These are phyloP conservation scores for Sodiomyces alkalinus DNA, from an alignment of 2,329 filamentous ascomycete genomes.

Conservation along the genomic window DNA sequence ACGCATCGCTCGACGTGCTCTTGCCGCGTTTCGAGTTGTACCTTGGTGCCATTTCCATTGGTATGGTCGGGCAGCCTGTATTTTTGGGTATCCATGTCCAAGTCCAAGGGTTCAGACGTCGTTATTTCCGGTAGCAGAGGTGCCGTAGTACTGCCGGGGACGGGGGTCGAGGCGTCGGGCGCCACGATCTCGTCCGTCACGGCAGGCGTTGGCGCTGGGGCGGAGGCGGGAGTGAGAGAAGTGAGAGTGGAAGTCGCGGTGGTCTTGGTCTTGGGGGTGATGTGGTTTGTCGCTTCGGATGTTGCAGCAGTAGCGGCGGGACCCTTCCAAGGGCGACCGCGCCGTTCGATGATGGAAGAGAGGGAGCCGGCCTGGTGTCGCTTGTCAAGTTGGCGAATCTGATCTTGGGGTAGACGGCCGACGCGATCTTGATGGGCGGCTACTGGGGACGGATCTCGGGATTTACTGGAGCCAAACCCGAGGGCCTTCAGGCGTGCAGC, in stretches of 20 bases:
- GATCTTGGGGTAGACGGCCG: conserved; percentile 55
- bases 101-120: conserved; percentile 31
- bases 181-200: no score
- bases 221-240: not conserved
- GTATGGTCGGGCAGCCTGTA: conserved; percentile 58
- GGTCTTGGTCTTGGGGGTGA: conserved; percentile 22
- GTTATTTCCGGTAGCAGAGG: conserved; percentile 36
- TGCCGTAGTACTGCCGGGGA: conserved; percentile 13
- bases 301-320: no score
- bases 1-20: conserved; percentile 39
- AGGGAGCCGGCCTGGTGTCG: conserved; percentile 43
- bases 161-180: conserved; percentile 2
- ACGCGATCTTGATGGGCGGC: conserved; percentile 29
- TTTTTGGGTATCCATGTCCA: conserved; percentile 59
- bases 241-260: conserved; percentile 1
- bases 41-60: conserved; percentile 53
- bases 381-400: conserved; percentile 54
- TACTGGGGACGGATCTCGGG: conserved; percentile 11
- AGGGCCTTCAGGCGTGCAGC: conserved; percentile 50
- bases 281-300: no score
- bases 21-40: conserved; percentile 38
- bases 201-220: not conserved
- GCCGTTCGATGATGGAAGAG: conserved; percentile 40
- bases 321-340: conserved; percentile 60
- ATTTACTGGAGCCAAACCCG: conserved; percentile 36